Evolutionary conservation across 1,284 basidiomycete species (phyloP).

Genomic region (Entoloma clypeatum): DNA sequence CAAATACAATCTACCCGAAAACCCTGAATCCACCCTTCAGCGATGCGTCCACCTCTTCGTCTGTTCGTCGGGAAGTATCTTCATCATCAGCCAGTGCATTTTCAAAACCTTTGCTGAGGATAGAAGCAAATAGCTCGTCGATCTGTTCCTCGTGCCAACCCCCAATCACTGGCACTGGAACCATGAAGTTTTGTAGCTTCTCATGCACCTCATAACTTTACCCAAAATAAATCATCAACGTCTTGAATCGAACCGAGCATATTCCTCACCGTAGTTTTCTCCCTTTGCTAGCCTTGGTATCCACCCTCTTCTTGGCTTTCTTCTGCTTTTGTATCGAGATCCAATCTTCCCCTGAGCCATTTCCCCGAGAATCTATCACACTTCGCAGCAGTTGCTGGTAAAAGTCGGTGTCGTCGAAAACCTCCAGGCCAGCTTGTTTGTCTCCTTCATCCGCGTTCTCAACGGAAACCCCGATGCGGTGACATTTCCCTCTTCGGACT

Average conservation of each 20-base stretch:
- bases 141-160: slow-evolving; percentile 92
- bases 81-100: slow-evolving; percentile 24
- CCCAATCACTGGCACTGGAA: slow-evolving; percentile 67
- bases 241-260: slow-evolving; percentile 1
- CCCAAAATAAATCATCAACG: neutral
- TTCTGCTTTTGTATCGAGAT: slow-evolving; percentile 61
- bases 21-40: slow-evolving; percentile 47
- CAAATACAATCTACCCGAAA: slow-evolving; percentile 43
- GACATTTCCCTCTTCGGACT: slow-evolving; percentile 43
- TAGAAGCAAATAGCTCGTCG: slow-evolving; percentile 84
- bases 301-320: slow-evolving; percentile 78
- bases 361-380: slow-evolving; percentile 72
- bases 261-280: slow-evolving; percentile 69
- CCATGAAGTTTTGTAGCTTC: slow-evolving; percentile 93
- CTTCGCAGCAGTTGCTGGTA: slow-evolving; percentile 88
- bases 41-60: slow-evolving; percentile 29
- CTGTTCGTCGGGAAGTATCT: slow-evolving; percentile 22
- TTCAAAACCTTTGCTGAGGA: slow-evolving; percentile 72
- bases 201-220: slow-evolving; percentile 86
- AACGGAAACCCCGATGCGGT: slow-evolving; percentile 35
- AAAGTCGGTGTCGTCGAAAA: slow-evolving; percentile 88
- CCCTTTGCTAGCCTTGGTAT: slow-evolving; percentile 93
- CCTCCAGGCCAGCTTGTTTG: slow-evolving; percentile 43
- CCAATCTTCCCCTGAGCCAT: slow-evolving; percentile 53
- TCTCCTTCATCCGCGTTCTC: slow-evolving; percentile 28